Base-by-base conservation (phyloP, 805 yeast genomes). In the Saturnispora hagleri region DNA sequence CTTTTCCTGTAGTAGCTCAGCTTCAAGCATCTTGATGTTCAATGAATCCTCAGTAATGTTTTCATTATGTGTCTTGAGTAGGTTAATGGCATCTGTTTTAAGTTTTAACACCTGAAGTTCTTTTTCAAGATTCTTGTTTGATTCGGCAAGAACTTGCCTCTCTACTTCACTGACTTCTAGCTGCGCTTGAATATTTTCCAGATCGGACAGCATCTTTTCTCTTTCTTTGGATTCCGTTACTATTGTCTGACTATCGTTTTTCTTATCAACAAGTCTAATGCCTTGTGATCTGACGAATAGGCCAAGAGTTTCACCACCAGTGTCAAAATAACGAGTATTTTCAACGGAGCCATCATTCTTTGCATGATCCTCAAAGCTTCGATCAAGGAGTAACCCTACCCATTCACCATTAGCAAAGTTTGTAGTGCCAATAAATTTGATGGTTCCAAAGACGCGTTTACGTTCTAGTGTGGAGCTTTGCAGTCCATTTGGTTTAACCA, bases 331-430 rank as follows among this genome's bases (percentile, higher is more conserved):
- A 50, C 62, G 48, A 3, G 65, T 59, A 0, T 75, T 79, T 18
- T 69, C 62, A 0, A 79, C 72, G 0, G 74, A 60, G 1, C 83
- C 83, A 53, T 77, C 67, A 50, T 79, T 79, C 56, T 73, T 74
- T 1, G 82, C 82, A 1, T 36, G 53, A 0, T 72, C 65, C 5
- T 43, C 43, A 42, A 47, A 53, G 18, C 45, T 58, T 1, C 52
- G 51, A 12, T 68, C 70, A 22, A 79, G 60, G 47, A 75, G 78
- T 3, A 78, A 59, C 1, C 82, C 83, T 4, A 74, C 62, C 82
- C 83, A 77, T n/a, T 53, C 58, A 0, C 88, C 89, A 0, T 73
- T 66, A 3, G 86, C 80, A 68, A 84, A 84, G 46, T 75, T 56
- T 0, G 87, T 79, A 13, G 57, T 50, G 0, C 89, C 89, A 2